Evolutionary conservation across 2,329 filamentous ascomycete genomes (phyloP), one percentile per base, ranked within the genome.

Genomic region (Cytospora paraplurivora): DNA sequence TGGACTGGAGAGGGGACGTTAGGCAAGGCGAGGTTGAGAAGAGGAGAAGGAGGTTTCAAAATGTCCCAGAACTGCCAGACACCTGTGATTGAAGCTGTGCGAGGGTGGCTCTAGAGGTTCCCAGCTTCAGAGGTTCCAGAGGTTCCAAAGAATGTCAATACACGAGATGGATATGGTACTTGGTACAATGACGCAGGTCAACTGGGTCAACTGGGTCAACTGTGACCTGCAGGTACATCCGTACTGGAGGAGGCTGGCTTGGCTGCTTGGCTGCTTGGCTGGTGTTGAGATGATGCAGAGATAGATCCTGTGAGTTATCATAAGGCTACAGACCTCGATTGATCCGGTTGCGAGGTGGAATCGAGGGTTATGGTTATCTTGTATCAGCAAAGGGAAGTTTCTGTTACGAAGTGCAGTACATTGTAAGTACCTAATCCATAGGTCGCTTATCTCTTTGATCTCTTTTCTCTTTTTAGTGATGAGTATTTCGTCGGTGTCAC

Each of bases 401-500:
- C 19, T 44, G 6, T 44, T 44, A 10, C 44, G 44, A 19, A 47
- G 27, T 27, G 27, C 27, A 37, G 3, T 21, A 47, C n/a, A 47
- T 47, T 10, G 10, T 21, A 47, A 21, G 44, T 21, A 21, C 19
- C 44, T 47, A 47, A 21, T 4, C 4, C 1, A 21, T 17, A 19
- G 44, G 17, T n/a, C 21, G n/a, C 19, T 19, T 47, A n/a, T 47
- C n/a, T 19, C 19, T 7, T 4, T 21, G 11, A 4, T 11, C 44
- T n/a, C 44, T 47, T 47, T 19, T 47, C 44, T 47, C 21, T 47
- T 44, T 44, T 19, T n/a, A 19, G 44, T 47, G 44, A 47, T 47
- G 44, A 19, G 44, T 47, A 47, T 47, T 47, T 47, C 44, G 44
- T 47, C 44, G 44, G 44, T 47, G 44, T 47, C 44, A 47, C 44